These are phyloP conservation scores for Clavaria fumosa DNA, from an alignment of 768 basidiomycete species.

Conservation along the genomic window DNA sequence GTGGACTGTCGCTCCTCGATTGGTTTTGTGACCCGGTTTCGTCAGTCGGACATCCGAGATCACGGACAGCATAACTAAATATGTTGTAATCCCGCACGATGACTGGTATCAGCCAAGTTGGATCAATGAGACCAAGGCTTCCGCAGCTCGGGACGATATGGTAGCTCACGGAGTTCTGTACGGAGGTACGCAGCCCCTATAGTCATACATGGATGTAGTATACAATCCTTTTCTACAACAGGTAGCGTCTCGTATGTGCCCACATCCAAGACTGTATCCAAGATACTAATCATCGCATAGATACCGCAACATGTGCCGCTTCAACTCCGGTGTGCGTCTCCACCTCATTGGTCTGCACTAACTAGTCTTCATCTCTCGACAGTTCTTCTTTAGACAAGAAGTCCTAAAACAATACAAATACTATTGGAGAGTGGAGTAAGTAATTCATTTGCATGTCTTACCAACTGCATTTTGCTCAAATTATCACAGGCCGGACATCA, in stretches of 20 bases:
- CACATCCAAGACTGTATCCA: too few relatives aligned
- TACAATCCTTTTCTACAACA: not conserved
- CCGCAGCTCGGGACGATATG: conserved; percentile 43
- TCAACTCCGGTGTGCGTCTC: conserved; percentile 44
- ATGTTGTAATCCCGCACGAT: conserved; percentile 49
- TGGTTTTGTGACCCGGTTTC: too few relatives aligned
- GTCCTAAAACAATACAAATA: conserved; percentile 55
- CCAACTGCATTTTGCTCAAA: conserved; percentile 13
- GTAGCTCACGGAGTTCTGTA: conserved; percentile 29
- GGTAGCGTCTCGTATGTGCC: not conserved
- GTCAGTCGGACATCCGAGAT: conserved; percentile 31
- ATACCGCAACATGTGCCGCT: conserved; percentile 68
- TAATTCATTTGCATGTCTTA: conserved; percentile 3
- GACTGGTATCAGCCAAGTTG: conserved; percentile 68
- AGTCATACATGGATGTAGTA: too few relatives aligned
- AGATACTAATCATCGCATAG: conserved; percentile 24
- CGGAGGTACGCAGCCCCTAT: conserved; percentile 19
- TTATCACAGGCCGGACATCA: conserved; percentile 42
- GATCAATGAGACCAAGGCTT: conserved; percentile 62
- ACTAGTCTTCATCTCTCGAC: not conserved
- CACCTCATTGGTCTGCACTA: not conserved
- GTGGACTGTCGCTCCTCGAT: too few relatives aligned
- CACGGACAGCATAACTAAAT: conserved; percentile 22
- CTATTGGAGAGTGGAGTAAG: conserved; percentile 51
- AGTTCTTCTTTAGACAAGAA: conserved; percentile 67